Base-by-base conservation (phyloP, 192 early-diverging fungal species). In the Paraglomus occultum region DNA sequence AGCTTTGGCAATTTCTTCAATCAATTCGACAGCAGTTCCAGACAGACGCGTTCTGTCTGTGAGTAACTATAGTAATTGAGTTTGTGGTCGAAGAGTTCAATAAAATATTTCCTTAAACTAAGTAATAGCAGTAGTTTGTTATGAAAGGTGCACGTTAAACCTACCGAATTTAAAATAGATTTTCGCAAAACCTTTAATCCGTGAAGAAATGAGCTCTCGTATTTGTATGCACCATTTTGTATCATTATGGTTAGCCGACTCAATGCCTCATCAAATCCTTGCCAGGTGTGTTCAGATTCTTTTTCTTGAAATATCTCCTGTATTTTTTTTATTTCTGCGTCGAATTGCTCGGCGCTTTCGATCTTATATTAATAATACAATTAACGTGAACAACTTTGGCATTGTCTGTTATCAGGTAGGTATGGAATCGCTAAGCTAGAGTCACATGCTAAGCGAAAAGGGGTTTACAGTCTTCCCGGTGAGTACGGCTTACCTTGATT, bases 31-130 rank as follows among this genome's bases (percentile, higher is more conserved):
- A 18, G 84, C 90, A n/a, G 90, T 80, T 46, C 86, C 85, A 12
- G 89, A 88, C 5, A 94, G 79, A 2, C 88, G 76, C n/a, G 90
- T 90, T 53, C 92, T 79, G 49, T 94, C 92, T 20, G 87, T 89
- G 31, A 78, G 47, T 38, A 91, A 71, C 92, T 94, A 81, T 71
- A 42, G 8, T 46, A 51, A 48, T 22, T 42, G 15, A n/a, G 3
- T 31, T 10, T 53, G 23, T 17, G 50, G 17, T 47, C 46, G 20
- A 10, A 51, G 42, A 31, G 14, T 10, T 8, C 11, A 10, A 12
- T 54, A 6, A 58, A 43, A 40, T 9, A 39, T 43, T 15, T 39
- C 48, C 23, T 9, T 11, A 49, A 43, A 71, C 42, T 17, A 52
- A n/a, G 20, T 61, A 15, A 12, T 45, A 18, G 46, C 31, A 51